phyloP scores from a whole-genome alignment of 176 grass and related monocot genomes.

The Phoenix dactylifera region DNA sequence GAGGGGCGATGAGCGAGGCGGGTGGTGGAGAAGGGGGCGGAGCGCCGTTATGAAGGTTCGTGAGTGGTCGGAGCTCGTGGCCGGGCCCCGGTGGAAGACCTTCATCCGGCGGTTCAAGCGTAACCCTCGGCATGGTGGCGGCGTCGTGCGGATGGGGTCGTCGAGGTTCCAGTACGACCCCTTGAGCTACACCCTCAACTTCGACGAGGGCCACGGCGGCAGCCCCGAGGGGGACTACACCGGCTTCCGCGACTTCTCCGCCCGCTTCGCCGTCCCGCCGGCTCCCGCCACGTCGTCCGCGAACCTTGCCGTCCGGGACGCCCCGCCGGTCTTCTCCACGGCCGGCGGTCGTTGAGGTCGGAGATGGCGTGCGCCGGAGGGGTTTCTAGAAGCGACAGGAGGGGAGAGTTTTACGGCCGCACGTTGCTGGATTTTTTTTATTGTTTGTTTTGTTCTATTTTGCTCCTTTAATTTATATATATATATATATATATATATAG shows the following conservation, averaged over 20 bases:
- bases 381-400: too few relatives aligned
- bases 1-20: slow-evolving; percentile 38
- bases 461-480: too few relatives aligned
- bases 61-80: slow-evolving; percentile 95
- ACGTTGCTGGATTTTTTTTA: too few relatives aligned
- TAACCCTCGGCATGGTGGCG: slow-evolving; percentile 4
- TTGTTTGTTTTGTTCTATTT: too few relatives aligned
- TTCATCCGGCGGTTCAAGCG: slow-evolving; percentile 80
- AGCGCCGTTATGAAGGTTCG: slow-evolving; percentile 63
- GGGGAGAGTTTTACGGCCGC: too few relatives aligned
- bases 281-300: slow-evolving; percentile 33
- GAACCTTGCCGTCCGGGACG: slow-evolving; percentile 54
- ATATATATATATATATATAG: too few relatives aligned
- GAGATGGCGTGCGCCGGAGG: too few relatives aligned
- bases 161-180: slow-evolving; percentile 71
- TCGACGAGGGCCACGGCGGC: slow-evolving; percentile 63
- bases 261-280: slow-evolving; percentile 51
- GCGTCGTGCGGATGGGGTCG: neutral
- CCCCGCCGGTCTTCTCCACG: slow-evolving; percentile 26
- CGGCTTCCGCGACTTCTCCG: slow-evolving; percentile 58
- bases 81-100: slow-evolving; percentile 92
- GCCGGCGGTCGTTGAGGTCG: neutral
- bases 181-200: slow-evolving; percentile 94
- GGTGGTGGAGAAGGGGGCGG: slow-evolving; percentile 63
- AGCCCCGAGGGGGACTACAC: slow-evolving; percentile 30